These are phyloP conservation scores for Alternaria ethzedia DNA, from an alignment of 2,329 filamentous ascomycete genomes.

Conservation along the genomic window DNA sequence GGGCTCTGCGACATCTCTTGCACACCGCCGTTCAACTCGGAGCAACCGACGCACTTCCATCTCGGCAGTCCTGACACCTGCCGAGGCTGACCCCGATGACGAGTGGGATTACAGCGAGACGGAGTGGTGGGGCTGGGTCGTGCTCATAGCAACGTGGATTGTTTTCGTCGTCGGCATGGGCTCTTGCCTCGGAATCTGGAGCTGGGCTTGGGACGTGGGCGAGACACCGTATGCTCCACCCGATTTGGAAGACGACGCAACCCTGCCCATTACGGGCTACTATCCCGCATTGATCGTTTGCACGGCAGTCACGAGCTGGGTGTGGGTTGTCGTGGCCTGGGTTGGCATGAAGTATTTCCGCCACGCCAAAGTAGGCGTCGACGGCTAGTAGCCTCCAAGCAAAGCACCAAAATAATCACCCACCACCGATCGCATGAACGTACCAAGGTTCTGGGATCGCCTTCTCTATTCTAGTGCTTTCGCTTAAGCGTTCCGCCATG, in stretches of 20 bases:
- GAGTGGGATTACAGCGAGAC: slow-evolving; percentile 94
- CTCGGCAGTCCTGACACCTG: slow-evolving; percentile 29
- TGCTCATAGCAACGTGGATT: slow-evolving; percentile 88
- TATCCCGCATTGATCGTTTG: slow-evolving; percentile 94
- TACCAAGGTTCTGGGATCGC: slow-evolving; percentile 6
- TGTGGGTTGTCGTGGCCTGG: slow-evolving; percentile 98
- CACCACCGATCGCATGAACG: slow-evolving; percentile 17
- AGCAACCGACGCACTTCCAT: slow-evolving; percentile 32
- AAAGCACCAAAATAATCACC: slow-evolving; percentile 12
- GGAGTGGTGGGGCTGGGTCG: slow-evolving; percentile 97
- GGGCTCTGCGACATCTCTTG: slow-evolving; percentile 28
- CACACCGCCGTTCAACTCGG: slow-evolving; percentile 41
- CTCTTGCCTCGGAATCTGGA: slow-evolving; percentile 92
- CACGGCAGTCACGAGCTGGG: slow-evolving; percentile 97
- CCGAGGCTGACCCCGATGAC: slow-evolving; percentile 48
- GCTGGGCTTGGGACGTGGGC: slow-evolving; percentile 98
- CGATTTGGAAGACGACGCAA: slow-evolving; percentile 93
- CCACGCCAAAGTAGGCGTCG: slow-evolving; percentile 85
- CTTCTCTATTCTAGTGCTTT: slow-evolving; percentile 31
- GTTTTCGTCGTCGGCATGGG: slow-evolving; percentile 98
- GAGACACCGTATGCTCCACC: slow-evolving; percentile 95
- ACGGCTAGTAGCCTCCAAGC: slow-evolving; percentile 38
- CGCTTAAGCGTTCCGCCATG: slow-evolving; percentile 34
- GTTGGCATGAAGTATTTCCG: slow-evolving; percentile 99
- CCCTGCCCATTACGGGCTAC: slow-evolving; percentile 93